phyloP scores from a whole-genome alignment of 805 yeast genomes.

The Nakazawaea wickerhamii region DNA sequence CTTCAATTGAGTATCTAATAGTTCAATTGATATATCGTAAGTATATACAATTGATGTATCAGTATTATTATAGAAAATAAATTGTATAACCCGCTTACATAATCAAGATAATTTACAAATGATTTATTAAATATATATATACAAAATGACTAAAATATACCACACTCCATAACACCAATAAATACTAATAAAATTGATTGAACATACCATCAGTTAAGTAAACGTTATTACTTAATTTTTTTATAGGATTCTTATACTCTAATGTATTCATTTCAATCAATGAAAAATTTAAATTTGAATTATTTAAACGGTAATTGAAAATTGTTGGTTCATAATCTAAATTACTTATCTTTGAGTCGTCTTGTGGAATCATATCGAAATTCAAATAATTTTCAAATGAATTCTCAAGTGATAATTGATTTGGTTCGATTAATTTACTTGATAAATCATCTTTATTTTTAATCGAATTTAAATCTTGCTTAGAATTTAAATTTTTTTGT shows the following conservation, averaged over 20 bases:
- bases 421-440: not conserved
- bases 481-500: no score
- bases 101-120: no score
- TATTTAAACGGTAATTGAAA: constrained; percentile 8
- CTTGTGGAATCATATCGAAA: constrained; percentile 9
- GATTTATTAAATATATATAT: no score
- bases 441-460: no score
- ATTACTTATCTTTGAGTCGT: not conserved
- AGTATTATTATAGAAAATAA: no score
- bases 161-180: not conserved
- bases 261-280: not conserved
- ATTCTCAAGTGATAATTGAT: not conserved
- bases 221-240: constrained; percentile 5
- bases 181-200: constrained; percentile 1
- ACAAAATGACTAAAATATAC: not conserved
- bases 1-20: no score
- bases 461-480: no score
- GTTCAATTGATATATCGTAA: no score
- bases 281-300: constrained; percentile 5
- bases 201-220: constrained; percentile 12
- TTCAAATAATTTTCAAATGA: constrained; percentile 11
- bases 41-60: no score
- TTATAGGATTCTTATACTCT: constrained; percentile 4
- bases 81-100: no score
- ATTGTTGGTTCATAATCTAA: constrained; percentile 5